Evolutionary conservation across 805 yeast genomes (phyloP).

Genomic region (Wickerhamiella nectarea): DNA sequence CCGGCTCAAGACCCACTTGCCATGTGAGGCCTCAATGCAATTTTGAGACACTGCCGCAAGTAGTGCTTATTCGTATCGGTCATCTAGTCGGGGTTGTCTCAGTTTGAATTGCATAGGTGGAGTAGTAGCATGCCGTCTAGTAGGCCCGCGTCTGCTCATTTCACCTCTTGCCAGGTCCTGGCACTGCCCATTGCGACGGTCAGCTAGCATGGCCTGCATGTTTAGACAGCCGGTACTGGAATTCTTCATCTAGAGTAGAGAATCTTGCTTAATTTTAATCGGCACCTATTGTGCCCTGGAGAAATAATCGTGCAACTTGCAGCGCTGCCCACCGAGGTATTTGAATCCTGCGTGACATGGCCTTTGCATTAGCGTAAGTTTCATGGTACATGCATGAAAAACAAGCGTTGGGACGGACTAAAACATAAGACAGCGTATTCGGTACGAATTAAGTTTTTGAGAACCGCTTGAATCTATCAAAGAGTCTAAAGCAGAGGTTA

Average conservation of each 20-base stretch:
- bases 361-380: slow-evolving; percentile 3
- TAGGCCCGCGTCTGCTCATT: too few species aligned
- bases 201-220: too few species aligned
- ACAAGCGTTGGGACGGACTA: slow-evolving; percentile 4
- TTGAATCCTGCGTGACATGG: background rate
- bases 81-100: slow-evolving; percentile 4
- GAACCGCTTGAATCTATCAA: background rate
- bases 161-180: too few species aligned
- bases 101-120: background rate
- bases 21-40: background rate
- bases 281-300: too few species aligned
- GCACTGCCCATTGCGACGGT: too few species aligned
- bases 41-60: slow-evolving; percentile 6
- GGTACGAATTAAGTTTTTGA: slow-evolving; percentile 2
- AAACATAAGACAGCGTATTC: slow-evolving; percentile 7
- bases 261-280: too few species aligned
- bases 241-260: too few species aligned
- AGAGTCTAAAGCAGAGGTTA: background rate
- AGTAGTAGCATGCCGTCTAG: too few species aligned
- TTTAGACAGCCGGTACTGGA: too few species aligned
- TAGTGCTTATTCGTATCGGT: slow-evolving; percentile 7
- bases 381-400: slow-evolving; percentile 8
- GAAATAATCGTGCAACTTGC: too few species aligned
- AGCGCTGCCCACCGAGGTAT: background rate
- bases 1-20: background rate